Evolutionary conservation across 352 stramenopile species (phyloP).

Genomic region (Pythium folliculosum): DNA sequence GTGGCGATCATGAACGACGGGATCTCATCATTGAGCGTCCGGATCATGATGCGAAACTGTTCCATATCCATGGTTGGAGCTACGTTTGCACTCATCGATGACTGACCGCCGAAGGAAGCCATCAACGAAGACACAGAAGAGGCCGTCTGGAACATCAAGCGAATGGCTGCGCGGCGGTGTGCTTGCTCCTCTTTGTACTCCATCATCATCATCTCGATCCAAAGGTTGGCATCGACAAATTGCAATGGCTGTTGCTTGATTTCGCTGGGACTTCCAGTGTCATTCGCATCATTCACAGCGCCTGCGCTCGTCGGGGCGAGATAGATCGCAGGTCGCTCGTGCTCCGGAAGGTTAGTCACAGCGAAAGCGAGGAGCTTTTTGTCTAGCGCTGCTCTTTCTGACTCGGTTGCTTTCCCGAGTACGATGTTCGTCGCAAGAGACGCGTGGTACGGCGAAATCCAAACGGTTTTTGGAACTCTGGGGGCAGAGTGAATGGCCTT

Average conservation of each 20-base stretch:
- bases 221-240: constrained; percentile 78
- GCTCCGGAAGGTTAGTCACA: constrained; percentile 59
- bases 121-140: constrained; percentile 36
- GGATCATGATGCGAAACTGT: constrained; percentile 89
- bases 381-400: constrained; percentile 53
- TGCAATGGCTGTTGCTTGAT: constrained; percentile 28
- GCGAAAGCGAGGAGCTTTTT: constrained; percentile 71
- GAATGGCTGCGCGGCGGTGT: constrained; percentile 85
- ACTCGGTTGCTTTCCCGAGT: constrained; percentile 68
- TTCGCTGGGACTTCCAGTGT: neutral
- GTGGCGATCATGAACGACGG: constrained; percentile 60
- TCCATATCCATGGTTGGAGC: constrained; percentile 86
- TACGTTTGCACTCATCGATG: constrained; percentile 5
- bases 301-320: constrained; percentile 33
- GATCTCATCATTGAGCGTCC: constrained; percentile 78
- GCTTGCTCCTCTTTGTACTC: constrained; percentile 93
- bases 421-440: constrained; percentile 74
- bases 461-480: constrained; percentile 68
- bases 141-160: constrained; percentile 93
- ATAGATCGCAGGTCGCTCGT: constrained; percentile 52
- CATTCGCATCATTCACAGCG: neutral
- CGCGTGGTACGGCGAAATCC: constrained; percentile 79
- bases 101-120: neutral
- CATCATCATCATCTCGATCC: constrained; percentile 87
- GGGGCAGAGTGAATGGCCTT: constrained; percentile 16